Conservation (phyloP, 805 yeast species). For the Yamadazyma scolyti region DNA sequence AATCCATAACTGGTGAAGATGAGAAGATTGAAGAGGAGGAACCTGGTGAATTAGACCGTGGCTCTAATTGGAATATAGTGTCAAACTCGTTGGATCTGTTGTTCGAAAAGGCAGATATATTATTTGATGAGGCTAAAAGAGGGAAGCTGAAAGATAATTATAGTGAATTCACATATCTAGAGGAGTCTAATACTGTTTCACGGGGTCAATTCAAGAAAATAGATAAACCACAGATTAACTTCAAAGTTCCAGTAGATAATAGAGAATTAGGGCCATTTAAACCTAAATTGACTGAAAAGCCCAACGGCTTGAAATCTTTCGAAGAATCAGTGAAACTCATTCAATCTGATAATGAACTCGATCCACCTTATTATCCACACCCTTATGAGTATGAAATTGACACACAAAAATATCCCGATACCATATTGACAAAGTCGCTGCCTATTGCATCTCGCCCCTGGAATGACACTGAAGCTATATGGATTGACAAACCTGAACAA, state of each 20-base stretch:
- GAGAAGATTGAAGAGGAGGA: constrained; percentile 16
- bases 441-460: constrained; percentile 60
- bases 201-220: constrained; percentile 24
- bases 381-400: constrained; percentile 80
- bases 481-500: constrained; percentile 63
- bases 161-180: constrained; percentile 44
- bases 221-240: constrained; percentile 67
- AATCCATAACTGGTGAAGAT: constrained; percentile 9
- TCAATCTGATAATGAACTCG: constrained; percentile 23
- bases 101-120: constrained; percentile 73
- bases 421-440: constrained; percentile 35
- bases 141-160: constrained; percentile 4
- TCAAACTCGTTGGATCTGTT: constrained; percentile 62
- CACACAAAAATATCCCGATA: constrained; percentile 62
- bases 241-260: constrained; percentile 61
- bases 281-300: constrained; percentile 71
- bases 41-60: constrained; percentile 15
- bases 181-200: constrained; percentile 30
- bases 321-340: constrained; percentile 42
- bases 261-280: constrained; percentile 67
- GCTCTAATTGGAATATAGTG: constrained; percentile 57
- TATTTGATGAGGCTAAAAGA: constrained; percentile 46
- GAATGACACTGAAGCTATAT: constrained; percentile 58
- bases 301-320: constrained; percentile 58
- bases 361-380: constrained; percentile 63